Conservation (phyloP, 768 basidiomycete species). For the Phaeolepiota aurea region DNA sequence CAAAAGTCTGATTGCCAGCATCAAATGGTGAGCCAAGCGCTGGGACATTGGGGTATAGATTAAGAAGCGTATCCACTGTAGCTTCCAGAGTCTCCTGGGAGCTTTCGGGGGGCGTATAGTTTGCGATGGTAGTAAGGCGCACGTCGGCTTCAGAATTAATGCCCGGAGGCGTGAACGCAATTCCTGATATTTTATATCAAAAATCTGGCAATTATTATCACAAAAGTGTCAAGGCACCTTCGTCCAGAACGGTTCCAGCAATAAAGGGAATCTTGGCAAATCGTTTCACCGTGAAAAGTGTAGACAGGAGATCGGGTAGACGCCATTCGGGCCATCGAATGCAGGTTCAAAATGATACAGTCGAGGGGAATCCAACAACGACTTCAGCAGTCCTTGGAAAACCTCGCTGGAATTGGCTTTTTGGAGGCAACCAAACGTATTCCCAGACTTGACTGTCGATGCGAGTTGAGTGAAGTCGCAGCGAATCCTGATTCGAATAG, state of each 20-base stretch:
- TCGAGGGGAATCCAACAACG: slow-evolving; percentile 14
- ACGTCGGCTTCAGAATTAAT: slow-evolving; percentile 17
- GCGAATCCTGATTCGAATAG: slow-evolving; percentile 35
- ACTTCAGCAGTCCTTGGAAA: slow-evolving; percentile 15
- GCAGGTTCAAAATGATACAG: slow-evolving; percentile 26
- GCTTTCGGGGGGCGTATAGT: slow-evolving; percentile 17
- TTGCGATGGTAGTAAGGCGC: slow-evolving; percentile 10
- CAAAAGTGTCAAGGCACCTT: slow-evolving; percentile 20
- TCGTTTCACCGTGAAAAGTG: slow-evolving; percentile 18
- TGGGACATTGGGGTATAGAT: slow-evolving; percentile 34
- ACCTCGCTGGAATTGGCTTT: slow-evolving; percentile 19
- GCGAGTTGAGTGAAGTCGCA: slow-evolving; percentile 19
- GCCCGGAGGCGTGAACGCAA: slow-evolving; percentile 14
- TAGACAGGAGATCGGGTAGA: slow-evolving; percentile 31
- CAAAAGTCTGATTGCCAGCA: slow-evolving; percentile 37
- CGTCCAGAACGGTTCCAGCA: slow-evolving; percentile 34
- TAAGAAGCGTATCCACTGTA: slow-evolving; percentile 15
- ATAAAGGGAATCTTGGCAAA: slow-evolving; percentile 35
- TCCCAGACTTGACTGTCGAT: slow-evolving; percentile 14
- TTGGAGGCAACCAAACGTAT: slow-evolving; percentile 22
- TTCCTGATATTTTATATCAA: slow-evolving; percentile 19
- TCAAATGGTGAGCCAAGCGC: slow-evolving; percentile 34
- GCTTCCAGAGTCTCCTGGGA: slow-evolving; percentile 8
- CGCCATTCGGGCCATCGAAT: slow-evolving; percentile 29
- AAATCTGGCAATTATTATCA: background rate